Conservation (phyloP, 2,329 filamentous ascomycete species). For the Coniochaeta sp. region DNA sequence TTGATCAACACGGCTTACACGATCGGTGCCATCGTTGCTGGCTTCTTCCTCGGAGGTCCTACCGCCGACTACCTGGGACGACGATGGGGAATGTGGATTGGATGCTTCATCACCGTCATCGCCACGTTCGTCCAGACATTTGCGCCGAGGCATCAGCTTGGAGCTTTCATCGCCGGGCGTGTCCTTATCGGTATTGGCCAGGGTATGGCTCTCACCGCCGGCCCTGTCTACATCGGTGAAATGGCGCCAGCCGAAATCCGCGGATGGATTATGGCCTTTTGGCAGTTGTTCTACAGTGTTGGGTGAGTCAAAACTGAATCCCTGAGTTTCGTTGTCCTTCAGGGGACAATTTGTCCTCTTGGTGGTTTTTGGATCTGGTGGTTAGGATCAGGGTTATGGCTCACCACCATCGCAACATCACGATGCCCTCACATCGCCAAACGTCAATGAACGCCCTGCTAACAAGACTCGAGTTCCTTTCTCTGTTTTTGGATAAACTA, state of each 20-base stretch:
- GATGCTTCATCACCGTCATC: slow-evolving; percentile 58
- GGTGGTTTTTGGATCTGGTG: too few relatives aligned
- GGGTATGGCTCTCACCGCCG: slow-evolving; percentile 60
- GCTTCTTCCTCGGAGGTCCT: slow-evolving; percentile 63
- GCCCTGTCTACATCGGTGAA: slow-evolving; percentile 66
- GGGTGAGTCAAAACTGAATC: too few relatives aligned
- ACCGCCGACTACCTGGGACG: slow-evolving; percentile 54
- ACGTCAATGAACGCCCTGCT: too few relatives aligned
- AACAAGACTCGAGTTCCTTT: slow-evolving; percentile 35
- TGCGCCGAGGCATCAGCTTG: slow-evolving; percentile 51
- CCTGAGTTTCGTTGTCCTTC: too few relatives aligned
- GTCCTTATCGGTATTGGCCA: slow-evolving; percentile 65
- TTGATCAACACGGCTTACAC: slow-evolving; percentile 63
- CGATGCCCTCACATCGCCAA: too few relatives aligned
- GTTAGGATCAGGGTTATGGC: too few relatives aligned
- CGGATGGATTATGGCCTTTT: slow-evolving; percentile 62
- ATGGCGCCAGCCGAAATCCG: slow-evolving; percentile 57
- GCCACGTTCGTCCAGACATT: slow-evolving; percentile 65
- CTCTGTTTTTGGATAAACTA: slow-evolving; percentile 62
- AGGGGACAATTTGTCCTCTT: not conserved
- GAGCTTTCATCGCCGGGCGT: slow-evolving; percentile 61
- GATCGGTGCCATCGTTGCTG: slow-evolving; percentile 62
- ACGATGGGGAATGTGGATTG: slow-evolving; percentile 57
- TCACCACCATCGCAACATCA: too few relatives aligned
- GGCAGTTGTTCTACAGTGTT: slow-evolving; percentile 62